Percentiles rank a stretch among this genome's conserved stretches.
These are phyloP conservation scores for Pseudevernia furfuracea DNA, from an alignment of 495 filamentous ascomycete genomes.

Conservation along the genomic window DNA sequence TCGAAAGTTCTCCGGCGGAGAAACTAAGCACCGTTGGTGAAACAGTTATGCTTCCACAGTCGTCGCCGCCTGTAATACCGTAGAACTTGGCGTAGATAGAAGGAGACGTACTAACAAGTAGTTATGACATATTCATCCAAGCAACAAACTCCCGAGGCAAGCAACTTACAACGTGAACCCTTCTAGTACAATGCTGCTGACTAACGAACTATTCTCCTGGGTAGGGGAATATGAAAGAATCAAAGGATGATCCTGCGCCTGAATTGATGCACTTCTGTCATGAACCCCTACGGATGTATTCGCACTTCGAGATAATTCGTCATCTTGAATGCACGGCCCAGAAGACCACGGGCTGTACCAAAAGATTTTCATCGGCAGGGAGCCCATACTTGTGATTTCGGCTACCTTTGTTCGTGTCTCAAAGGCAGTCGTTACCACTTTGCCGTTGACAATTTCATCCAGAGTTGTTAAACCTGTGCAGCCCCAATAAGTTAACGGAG, in stretches of 20 bases:
- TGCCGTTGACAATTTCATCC: too few species aligned
- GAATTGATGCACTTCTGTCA: neutral
- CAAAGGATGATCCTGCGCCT: neutral
- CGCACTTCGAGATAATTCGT: neutral
- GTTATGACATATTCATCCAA: neutral
- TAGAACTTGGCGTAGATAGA: neutral
- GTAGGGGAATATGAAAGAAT: neutral
- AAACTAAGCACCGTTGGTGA: neutral
- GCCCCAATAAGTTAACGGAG: neutral
- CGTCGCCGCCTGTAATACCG: neutral
- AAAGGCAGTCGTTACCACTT: too few species aligned
- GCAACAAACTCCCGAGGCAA: neutral
- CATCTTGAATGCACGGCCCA: neutral
- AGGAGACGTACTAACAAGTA: neutral
- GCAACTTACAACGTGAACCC: neutral
- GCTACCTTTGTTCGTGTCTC: too few species aligned
- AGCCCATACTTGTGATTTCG: neutral
- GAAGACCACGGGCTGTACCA: neutral
- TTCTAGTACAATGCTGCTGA: neutral
- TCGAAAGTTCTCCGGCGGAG: neutral
- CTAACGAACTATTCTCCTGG: neutral
- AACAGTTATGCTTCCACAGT: neutral
- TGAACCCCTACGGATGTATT: neutral
- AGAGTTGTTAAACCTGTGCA: neutral
- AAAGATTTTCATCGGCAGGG: neutral